These are phyloP conservation scores for Sporothrix phasma DNA, from an alignment of 2,329 filamentous ascomycete genomes.

Conservation along the genomic window DNA sequence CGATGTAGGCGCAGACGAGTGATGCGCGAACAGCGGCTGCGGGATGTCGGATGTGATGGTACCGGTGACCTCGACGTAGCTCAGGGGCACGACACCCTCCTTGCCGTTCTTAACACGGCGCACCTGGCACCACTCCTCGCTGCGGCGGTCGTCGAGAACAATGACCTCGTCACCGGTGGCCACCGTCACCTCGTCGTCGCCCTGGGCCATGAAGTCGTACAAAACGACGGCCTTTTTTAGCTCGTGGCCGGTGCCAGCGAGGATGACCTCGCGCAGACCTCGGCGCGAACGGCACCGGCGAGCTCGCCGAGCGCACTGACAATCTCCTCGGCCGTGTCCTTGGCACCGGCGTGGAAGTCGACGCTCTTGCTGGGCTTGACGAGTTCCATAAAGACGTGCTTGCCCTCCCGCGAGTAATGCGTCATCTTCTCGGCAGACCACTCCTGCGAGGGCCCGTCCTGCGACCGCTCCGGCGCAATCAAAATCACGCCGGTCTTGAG, in stretches of 20 bases:
- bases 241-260: constrained; percentile 58
- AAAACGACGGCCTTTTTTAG: constrained; percentile 79
- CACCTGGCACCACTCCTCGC: constrained; percentile 98
- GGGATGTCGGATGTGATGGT: constrained; percentile 36
- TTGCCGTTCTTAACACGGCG: constrained; percentile 81
- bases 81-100: constrained; percentile 92
- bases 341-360: constrained; percentile 93
- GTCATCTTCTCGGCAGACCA: constrained; percentile 93
- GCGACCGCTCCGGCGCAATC: constrained; percentile 75
- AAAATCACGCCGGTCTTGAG: constrained; percentile 78
- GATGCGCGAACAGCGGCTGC: constrained; percentile 37
- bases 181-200: constrained; percentile 92
- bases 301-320: constrained; percentile 80
- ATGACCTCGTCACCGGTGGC: constrained; percentile 82
- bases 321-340: constrained; percentile 93
- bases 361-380: constrained; percentile 87
- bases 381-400: constrained; percentile 93
- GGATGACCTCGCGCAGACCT: constrained; percentile 74
- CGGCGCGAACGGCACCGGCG: constrained; percentile 74
- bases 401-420: constrained; percentile 96
- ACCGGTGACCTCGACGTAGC: constrained; percentile 84
- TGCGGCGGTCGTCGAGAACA: constrained; percentile 79
- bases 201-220: constrained; percentile 95
- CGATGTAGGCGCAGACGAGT: constrained; percentile 7
- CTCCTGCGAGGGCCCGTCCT: constrained; percentile 77